A percentile compares a stretch with the other conserved stretches of the same genome.
Evolutionary conservation across 140 eudicot genomes (phyloP).

Genomic region (Erigeron philadelphicus): DNA sequence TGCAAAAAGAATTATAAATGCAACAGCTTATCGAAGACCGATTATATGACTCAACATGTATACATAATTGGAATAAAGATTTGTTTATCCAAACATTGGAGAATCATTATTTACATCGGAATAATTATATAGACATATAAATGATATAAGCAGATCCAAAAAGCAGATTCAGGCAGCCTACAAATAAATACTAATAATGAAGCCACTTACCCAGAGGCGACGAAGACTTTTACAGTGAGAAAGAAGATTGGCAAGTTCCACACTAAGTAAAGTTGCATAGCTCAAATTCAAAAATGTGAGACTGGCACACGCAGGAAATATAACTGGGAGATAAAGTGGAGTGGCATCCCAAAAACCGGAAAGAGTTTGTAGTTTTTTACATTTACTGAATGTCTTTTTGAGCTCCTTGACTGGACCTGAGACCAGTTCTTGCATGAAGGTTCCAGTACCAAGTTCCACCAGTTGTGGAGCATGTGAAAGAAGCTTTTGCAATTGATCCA

Average conservation of each 20-base stretch:
- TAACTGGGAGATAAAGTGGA: constrained; percentile 50
- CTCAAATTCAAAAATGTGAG: constrained; percentile 66
- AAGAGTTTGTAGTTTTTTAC: constrained; percentile 47
- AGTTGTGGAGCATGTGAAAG: constrained; percentile 58
- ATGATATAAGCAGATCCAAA: too few species aligned
- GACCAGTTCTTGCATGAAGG: constrained; percentile 53
- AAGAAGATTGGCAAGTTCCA: constrained; percentile 56
- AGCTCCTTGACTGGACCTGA: constrained; percentile 35
- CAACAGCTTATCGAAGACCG: too few species aligned
- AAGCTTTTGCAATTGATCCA: constrained; percentile 60
- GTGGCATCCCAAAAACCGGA: constrained; percentile 83
- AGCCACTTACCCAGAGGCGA: constrained; percentile 75
- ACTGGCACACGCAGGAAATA: constrained; percentile 51
- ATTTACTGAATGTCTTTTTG: constrained; percentile 40
- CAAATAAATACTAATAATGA: constrained; percentile 1
- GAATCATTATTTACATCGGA: too few species aligned
- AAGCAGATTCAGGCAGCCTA: too few species aligned
- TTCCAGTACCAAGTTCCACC: constrained; percentile 69
- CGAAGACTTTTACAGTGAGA: constrained; percentile 55
- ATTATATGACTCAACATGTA: too few species aligned
- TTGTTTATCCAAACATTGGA: too few species aligned
- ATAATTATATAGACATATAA: too few species aligned
- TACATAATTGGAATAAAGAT: too few species aligned
- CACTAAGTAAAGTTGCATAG: constrained; percentile 50
- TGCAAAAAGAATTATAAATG: background rate